Base-by-base conservation (phyloP, 2,329 filamentous ascomycete species). In the Aureobasidium sp. region DNA sequence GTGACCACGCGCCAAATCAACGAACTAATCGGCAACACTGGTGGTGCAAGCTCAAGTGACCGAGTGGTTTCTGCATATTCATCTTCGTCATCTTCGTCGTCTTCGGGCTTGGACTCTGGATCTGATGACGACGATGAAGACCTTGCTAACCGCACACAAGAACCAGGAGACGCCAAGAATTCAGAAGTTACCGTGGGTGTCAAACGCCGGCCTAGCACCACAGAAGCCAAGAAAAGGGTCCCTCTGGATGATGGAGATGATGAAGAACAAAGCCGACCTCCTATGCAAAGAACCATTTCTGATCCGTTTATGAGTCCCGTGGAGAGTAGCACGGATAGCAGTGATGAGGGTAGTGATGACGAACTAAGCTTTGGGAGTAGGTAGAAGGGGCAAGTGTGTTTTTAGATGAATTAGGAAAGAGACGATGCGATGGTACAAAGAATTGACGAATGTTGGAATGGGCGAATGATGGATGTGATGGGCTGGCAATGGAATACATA, bases 41-140 rank as follows among this genome's bases (percentile, higher is more conserved):
- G 37, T 8, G 25, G 37, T 9, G 21, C 21, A 21, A 37, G 72
- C 78, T 48, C 60, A 15, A 64, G 63, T 65, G 15, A 68, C 62
- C 48, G 70, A 71, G 39, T 48, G 6, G 42, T 58, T 13, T 64
- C 71, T 69, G 45, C 77, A 76, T 49, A 79, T 42, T 34, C 45
- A 15, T 55, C 52, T 27, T 60, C 88, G 62, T 88, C 88, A 66
- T 85, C 84, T 65, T 84, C 88, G 75, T 82, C 85, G 69, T 75
- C 76, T 74, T 66, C 48, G 3, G 25, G 25, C 11, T 29, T 48
- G 27, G 45, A 48, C 45, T 48, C 45, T 48, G 45, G 27, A n/a
- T 48, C 45, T 67, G 67, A 63, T 67, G 70, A 50, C 70, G 68
- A 52, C 63, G 67, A 44, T 2, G 50, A 50, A n/a, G 16, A 45